A percentile compares a stretch with the other conserved stretches of the same genome.
These are phyloP conservation scores for Boletus insuetus DNA, from an alignment of 768 basidiomycete genomes.

Conservation along the genomic window DNA sequence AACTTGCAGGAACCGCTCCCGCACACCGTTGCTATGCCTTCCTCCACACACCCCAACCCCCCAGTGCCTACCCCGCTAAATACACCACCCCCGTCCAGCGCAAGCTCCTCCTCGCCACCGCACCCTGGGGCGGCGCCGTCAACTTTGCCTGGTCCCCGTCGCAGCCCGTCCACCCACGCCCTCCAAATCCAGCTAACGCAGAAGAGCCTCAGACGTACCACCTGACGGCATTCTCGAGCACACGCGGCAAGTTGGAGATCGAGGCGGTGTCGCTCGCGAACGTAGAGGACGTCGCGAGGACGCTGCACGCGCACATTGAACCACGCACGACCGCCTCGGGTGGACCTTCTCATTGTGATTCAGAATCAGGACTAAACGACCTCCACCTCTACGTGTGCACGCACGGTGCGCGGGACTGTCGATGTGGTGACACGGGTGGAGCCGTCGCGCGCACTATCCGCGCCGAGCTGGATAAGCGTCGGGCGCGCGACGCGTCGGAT, in stretches of 20 bases:
- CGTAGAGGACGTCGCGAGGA: constrained; percentile 43
- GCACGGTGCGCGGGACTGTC: constrained; percentile 74
- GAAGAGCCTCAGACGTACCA: constrained; percentile 25
- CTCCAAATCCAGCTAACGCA: background rate
- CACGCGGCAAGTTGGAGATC: constrained; percentile 48
- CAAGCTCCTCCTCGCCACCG: constrained; percentile 43
- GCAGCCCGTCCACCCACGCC: constrained; percentile 13
- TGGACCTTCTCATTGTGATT: constrained; percentile 1
- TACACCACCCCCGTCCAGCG: constrained; percentile 49
- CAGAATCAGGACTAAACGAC: constrained; percentile 13
- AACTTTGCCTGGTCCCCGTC: constrained; percentile 57
- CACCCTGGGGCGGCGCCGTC: constrained; percentile 51
- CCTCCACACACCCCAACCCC: constrained; percentile 49
- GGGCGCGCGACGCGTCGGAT: constrained; percentile 25
- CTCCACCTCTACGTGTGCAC: constrained; percentile 70
- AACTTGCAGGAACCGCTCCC: constrained; percentile 50
- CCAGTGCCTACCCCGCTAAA: constrained; percentile 46
- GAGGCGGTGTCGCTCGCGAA: constrained; percentile 48
- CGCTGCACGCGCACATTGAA: constrained; percentile 32
- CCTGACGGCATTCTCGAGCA: constrained; percentile 52
- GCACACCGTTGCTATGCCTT: constrained; percentile 55
- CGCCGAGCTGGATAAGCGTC: constrained; percentile 46
- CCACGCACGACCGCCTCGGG: constrained; percentile 25
- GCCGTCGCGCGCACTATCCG: constrained; percentile 52
- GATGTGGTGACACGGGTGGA: constrained; percentile 68